Base-by-base conservation (phyloP, 108 stramenopile species). In the Epithemia pelagica region DNA sequence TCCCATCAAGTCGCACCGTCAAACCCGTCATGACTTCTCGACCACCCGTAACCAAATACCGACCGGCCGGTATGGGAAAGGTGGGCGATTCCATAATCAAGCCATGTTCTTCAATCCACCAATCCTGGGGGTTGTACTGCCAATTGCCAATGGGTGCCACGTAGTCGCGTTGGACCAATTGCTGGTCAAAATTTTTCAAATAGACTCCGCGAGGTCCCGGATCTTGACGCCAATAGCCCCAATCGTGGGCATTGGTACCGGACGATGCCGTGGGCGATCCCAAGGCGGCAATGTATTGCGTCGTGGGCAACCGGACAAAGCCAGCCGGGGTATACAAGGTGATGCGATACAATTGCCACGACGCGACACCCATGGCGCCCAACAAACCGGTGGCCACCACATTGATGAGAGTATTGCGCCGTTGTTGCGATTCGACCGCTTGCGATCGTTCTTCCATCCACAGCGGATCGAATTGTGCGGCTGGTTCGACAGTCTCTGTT, bases 101-200 rank as follows among this genome's bases (percentile, higher is more conserved):
- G 51, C 82, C 91, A 64, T 92, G 91, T 62, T 92, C 91, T 67
- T 93, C 91, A 8, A 93, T 66, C 91, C 91, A 93, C 86, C 86
- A 89, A 71, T 87, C 87, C 0, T 74, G 52, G 0, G 75, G 76
- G 71, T 93, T 75, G 66, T 88, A 90, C 0, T 61, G 81, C 91
- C 91, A 93, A 10, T 15, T 15, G 54, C 91, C 88, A 0, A 78
- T 85, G n/a, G 91, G 88, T 18, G 88, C 91, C 1, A 76, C 62
- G 32, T 81, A 77, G 54, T 77, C 33, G 24, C 53, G 60, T 22
- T 68, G 31, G 27, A 37, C 61, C 8, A 78, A 21, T n/a, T 77
- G 63, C 18, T 62, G 54, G 3, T 88, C 76, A 72, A 84, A 93
- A 32, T 88, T 76, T 31, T 33, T 62, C 32, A 93, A 66, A 65